A percentile compares a stretch with the other conserved stretches of the same genome.
phyloP scores from a whole-genome alignment of 805 yeast species.

The Cyberlindnera meyerae region DNA sequence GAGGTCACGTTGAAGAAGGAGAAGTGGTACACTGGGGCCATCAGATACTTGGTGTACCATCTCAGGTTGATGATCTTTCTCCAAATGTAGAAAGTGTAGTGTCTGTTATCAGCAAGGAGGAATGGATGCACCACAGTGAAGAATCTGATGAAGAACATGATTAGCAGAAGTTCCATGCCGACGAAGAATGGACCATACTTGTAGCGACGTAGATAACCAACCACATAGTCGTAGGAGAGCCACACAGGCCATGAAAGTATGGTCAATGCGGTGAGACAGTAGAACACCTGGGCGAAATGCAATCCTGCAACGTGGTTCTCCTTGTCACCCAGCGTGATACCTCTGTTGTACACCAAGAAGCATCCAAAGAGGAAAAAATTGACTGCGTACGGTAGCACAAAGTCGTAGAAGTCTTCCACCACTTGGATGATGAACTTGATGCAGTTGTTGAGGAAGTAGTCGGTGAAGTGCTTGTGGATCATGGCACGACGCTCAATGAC shows the following conservation, averaged over 20 bases:
- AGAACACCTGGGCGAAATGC: slow-evolving; percentile 78
- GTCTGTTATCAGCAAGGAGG: slow-evolving; percentile 89
- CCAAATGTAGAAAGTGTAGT: slow-evolving; percentile 84
- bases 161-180: slow-evolving; percentile 29
- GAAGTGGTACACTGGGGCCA: slow-evolving; percentile 72
- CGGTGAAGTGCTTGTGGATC: slow-evolving; percentile 36
- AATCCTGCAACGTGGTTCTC: slow-evolving; percentile 69
- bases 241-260: slow-evolving; percentile 74
- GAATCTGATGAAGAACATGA: slow-evolving; percentile 45
- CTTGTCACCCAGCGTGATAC: slow-evolving; percentile 89
- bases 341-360: slow-evolving; percentile 67
- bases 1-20: slow-evolving; percentile 33
- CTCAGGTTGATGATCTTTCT: slow-evolving; percentile 52
- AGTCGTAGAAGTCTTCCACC: slow-evolving; percentile 30
- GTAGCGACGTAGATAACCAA: slow-evolving; percentile 33
- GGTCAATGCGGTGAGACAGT: slow-evolving; percentile 61
- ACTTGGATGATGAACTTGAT: slow-evolving; percentile 34
- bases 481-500: slow-evolving; percentile 48
- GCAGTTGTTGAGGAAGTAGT: slow-evolving; percentile 33
- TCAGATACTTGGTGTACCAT: slow-evolving; percentile 41
- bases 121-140: slow-evolving; percentile 85
- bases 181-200: slow-evolving; percentile 26
- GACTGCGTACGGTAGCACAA: slow-evolving; percentile 44
- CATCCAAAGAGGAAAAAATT: slow-evolving; percentile 49
- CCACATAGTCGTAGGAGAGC: slow-evolving; percentile 42